Evolutionary conservation across 1,284 basidiomycete genomes (phyloP).

Genomic region (Mycosarcoma mackinlayi): DNA sequence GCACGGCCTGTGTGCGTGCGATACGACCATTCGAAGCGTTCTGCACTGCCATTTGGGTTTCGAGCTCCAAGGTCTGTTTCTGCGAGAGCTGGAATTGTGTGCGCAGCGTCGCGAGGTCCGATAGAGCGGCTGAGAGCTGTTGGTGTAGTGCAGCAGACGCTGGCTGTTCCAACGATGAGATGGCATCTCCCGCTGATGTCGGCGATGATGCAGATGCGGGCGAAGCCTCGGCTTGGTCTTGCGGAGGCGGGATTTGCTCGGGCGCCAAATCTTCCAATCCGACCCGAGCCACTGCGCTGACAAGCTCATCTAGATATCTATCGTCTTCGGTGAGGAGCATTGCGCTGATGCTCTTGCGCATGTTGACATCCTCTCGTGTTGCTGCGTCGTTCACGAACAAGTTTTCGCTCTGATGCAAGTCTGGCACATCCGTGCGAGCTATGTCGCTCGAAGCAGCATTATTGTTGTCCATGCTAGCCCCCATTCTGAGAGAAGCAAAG

Average conservation of each 20-base stretch:
- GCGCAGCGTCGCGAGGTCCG: constrained; percentile 11
- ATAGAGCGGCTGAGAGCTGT: constrained; percentile 6
- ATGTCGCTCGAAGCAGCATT: neutral
- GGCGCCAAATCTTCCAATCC: constrained; percentile 24
- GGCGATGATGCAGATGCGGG: neutral
- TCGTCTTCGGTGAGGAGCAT: constrained; percentile 39
- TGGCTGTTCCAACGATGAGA: neutral
- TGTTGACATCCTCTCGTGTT: neutral
- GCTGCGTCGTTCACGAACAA: too few species aligned
- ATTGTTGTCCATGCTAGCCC: neutral
- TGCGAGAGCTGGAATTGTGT: constrained; percentile 8
- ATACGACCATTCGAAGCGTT: neutral
- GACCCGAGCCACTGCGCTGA: constrained; percentile 33
- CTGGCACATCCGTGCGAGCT: too few species aligned
- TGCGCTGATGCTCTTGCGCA: constrained; percentile 21
- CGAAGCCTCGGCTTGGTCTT: neutral
- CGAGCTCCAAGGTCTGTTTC: constrained; percentile 4
- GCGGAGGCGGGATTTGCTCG: neutral
- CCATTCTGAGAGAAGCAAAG: constrained; percentile 19
- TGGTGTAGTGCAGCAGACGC: neutral
- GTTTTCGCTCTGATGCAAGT: too few species aligned
- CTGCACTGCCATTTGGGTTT: constrained; percentile 4
- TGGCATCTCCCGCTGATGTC: neutral
- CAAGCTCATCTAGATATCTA: constrained; percentile 33
- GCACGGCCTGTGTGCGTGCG: neutral